These are phyloP conservation scores for Phlebiopsis flavidoalba DNA, from an alignment of 768 basidiomycete species.

Conservation along the genomic window DNA sequence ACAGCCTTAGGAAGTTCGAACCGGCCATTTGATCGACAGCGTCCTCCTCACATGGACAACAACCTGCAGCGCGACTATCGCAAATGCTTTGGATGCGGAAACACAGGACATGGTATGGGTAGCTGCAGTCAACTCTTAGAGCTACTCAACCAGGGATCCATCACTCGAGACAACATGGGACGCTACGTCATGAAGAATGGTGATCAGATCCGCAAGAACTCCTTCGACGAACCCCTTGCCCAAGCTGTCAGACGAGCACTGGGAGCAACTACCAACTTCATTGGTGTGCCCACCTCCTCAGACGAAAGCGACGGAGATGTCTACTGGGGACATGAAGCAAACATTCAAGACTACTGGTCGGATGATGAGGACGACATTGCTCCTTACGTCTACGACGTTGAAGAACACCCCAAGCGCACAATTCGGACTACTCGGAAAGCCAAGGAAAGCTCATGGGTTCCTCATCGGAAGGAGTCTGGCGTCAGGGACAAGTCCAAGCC, in stretches of 20 bases:
- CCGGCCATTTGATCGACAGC: not conserved
- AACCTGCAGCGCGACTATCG: not conserved
- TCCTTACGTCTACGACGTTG: not conserved
- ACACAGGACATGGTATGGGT: not conserved
- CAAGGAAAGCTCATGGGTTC: not conserved
- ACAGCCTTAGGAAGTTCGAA: not conserved
- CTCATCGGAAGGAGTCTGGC: not conserved
- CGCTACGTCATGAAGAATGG: not conserved
- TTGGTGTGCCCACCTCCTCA: not conserved
- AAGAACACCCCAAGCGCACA: too few species aligned
- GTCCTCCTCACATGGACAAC: not conserved
- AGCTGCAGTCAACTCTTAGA: not conserved
- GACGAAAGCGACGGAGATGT: not conserved
- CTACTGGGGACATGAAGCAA: not conserved
- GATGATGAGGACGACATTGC: not conserved
- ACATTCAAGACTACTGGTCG: not conserved
- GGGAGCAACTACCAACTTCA: not conserved
- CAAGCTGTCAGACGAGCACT: not conserved
- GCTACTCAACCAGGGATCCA: not conserved
- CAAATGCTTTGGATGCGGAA: slow-evolving; percentile 3
- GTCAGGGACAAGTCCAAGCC: not conserved
- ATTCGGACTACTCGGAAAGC: not conserved
- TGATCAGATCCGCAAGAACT: not conserved
- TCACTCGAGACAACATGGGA: not conserved
- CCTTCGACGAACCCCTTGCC: not conserved